Evolutionary conservation across 305 asterid species (phyloP).

Genomic region (Solanum aculeatissimum): DNA sequence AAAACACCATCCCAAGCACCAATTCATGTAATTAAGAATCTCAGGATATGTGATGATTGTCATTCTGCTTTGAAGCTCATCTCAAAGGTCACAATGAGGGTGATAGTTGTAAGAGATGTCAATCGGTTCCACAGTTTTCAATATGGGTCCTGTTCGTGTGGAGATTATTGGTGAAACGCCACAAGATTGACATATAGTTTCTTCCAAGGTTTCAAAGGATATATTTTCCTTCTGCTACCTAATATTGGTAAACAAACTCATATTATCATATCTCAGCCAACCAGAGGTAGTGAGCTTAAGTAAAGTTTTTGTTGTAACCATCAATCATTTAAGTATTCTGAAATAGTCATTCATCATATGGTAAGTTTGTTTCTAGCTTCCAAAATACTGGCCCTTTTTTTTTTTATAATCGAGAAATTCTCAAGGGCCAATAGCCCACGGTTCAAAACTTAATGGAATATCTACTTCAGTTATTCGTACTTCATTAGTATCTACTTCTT

Average conservation of each 20-base stretch:
- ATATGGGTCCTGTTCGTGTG: conserved; percentile 62
- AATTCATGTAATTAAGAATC: conserved; percentile 55
- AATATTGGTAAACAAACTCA: neutral
- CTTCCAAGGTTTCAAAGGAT: neutral
- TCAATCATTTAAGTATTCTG: neutral
- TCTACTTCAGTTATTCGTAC: neutral
- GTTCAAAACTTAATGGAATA: neutral
- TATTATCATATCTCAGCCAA: neutral
- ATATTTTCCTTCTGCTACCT: neutral
- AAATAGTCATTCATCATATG: neutral
- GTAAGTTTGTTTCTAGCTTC: neutral
- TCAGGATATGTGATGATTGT: conserved; percentile 81
- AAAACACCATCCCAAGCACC: conserved; percentile 58
- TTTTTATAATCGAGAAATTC: neutral
- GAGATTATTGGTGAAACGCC: conserved; percentile 51
- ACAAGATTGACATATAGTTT: neutral
- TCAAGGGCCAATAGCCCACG: neutral
- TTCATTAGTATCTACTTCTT: neutral
- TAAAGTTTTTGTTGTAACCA: neutral
- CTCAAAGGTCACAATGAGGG: conserved; percentile 47
- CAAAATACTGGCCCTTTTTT: neutral
- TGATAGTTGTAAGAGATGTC: conserved; percentile 56
- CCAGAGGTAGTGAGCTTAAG: neutral
- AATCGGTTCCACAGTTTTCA: conserved; percentile 59
- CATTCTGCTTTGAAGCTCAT: conserved; percentile 65